These are phyloP conservation scores for Pilobolus umbonatus DNA, from an alignment of 192 early-diverging fungal species.

Conservation along the genomic window DNA sequence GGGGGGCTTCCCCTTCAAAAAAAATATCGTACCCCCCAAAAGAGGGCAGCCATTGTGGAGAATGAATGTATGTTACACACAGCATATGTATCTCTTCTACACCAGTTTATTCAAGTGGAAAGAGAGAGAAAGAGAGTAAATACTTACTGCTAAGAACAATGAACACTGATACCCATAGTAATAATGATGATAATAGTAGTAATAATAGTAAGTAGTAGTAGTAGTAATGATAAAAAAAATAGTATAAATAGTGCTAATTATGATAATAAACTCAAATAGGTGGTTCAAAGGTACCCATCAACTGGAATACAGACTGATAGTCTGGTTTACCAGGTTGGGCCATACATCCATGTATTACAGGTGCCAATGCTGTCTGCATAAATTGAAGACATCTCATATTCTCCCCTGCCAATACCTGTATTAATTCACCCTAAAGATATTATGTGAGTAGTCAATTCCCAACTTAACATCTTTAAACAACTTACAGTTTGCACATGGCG, in stretches of 20 bases:
- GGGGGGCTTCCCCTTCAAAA: too few relatives aligned
- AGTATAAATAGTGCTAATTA: background rate
- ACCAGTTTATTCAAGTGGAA: too few relatives aligned
- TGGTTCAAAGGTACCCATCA: slow-evolving; percentile 14
- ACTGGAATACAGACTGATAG: slow-evolving; percentile 30
- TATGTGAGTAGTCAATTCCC: slow-evolving; percentile 10
- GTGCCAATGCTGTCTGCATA: slow-evolving; percentile 22
- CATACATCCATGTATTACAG: slow-evolving; percentile 33
- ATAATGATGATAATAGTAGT: too few relatives aligned
- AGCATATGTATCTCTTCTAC: too few relatives aligned
- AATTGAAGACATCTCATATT: slow-evolving; percentile 59
- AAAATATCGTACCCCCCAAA: too few relatives aligned
- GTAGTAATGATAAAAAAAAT: background rate
- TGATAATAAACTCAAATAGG: background rate
- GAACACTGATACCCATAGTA: too few relatives aligned
- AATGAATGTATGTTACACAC: too few relatives aligned
- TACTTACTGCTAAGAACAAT: too few relatives aligned
- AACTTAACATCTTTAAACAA: slow-evolving; percentile 2
- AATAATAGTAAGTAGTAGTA: too few relatives aligned
- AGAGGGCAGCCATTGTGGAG: too few relatives aligned
- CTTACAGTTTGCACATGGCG: slow-evolving; percentile 72
- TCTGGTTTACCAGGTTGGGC: slow-evolving; percentile 29
- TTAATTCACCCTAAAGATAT: slow-evolving; percentile 36
- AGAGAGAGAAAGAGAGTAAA: too few relatives aligned
- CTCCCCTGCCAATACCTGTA: slow-evolving; percentile 49